These are phyloP conservation scores for Phoma sp. DNA, from an alignment of 2,329 filamentous ascomycete genomes.

Conservation along the genomic window DNA sequence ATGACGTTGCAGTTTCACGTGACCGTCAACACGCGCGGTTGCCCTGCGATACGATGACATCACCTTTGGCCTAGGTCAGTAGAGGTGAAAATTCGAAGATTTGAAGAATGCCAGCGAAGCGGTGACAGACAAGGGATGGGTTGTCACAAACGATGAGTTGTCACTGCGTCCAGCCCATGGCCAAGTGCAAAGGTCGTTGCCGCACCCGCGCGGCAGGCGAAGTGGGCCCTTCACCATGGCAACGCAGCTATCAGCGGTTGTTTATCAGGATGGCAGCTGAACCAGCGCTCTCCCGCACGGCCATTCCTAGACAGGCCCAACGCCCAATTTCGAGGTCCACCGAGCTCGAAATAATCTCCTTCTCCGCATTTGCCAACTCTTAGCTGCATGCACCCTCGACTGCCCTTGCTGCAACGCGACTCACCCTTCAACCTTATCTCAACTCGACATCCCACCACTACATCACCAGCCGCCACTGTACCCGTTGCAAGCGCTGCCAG, in stretches of 20 bases:
- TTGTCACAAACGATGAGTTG: slow-evolving; percentile 16
- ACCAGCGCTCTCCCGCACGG: slow-evolving; percentile 19
- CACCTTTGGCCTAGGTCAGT: slow-evolving; percentile 2
- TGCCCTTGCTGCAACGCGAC: slow-evolving; percentile 19
- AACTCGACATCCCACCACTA: slow-evolving; percentile 5
- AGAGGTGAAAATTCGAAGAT: slow-evolving; percentile 16
- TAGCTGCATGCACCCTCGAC: slow-evolving; percentile 34
- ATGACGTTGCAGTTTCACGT: background rate
- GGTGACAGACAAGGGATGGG: slow-evolving; percentile 13
- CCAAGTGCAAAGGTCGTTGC: slow-evolving; percentile 6
- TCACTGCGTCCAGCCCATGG: slow-evolving; percentile 5
- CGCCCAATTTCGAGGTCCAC: slow-evolving; percentile 23
- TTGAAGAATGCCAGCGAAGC: slow-evolving; percentile 17
- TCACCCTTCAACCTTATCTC: slow-evolving; percentile 9
- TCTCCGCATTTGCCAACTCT: slow-evolving; percentile 35
- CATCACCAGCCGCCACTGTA: slow-evolving; percentile 3
- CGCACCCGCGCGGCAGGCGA: slow-evolving; percentile 13
- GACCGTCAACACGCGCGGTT: background rate
- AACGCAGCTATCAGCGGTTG: slow-evolving; percentile 21
- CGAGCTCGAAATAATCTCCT: slow-evolving; percentile 21
- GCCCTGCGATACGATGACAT: slow-evolving; percentile 9
- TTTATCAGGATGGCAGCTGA: slow-evolving; percentile 17
- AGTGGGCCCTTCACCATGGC: slow-evolving; percentile 16
- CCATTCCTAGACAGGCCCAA: slow-evolving; percentile 20
- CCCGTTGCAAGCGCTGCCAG: background rate